phyloP scores from a whole-genome alignment of 2,329 filamentous ascomycete genomes.

The Verticillium isaacii region DNA sequence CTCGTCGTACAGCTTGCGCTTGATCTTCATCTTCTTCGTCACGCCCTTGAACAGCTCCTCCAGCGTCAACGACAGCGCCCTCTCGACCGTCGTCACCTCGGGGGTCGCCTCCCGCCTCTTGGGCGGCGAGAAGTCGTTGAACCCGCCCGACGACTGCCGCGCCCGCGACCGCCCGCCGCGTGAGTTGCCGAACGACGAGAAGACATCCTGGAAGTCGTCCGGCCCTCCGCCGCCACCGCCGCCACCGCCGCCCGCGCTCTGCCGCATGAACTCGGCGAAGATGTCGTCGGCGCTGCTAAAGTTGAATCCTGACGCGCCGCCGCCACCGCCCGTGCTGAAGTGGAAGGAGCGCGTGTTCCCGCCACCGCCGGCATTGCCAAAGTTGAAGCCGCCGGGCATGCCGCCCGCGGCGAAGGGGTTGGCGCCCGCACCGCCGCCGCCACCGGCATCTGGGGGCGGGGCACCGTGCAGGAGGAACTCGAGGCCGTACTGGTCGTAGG shows the following conservation, averaged over 20 bases:
- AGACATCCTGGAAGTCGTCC: slow-evolving; percentile 50
- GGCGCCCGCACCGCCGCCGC: slow-evolving; percentile 32
- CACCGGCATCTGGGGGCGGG: slow-evolving; percentile 54
- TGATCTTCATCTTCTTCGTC: slow-evolving; percentile 97
- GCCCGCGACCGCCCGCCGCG: slow-evolving; percentile 37
- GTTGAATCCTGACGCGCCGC: slow-evolving; percentile 62
- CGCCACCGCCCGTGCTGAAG: slow-evolving; percentile 53
- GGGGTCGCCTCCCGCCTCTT: slow-evolving; percentile 54
- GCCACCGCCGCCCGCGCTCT: slow-evolving; percentile 40
- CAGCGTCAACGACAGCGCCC: slow-evolving; percentile 71
- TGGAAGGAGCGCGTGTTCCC: slow-evolving; percentile 55
- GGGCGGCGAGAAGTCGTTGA: slow-evolving; percentile 7
- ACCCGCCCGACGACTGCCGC: slow-evolving; percentile 35
- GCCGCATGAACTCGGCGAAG: slow-evolving; percentile 77
- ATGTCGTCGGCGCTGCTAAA: slow-evolving; percentile 83
- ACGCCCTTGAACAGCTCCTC: slow-evolving; percentile 86
- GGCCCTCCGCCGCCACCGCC: slow-evolving; percentile 29
- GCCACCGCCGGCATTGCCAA: slow-evolving; percentile 38
- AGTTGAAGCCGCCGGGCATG: slow-evolving; percentile 51
- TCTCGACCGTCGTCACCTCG: slow-evolving; percentile 88
- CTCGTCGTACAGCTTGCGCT: slow-evolving; percentile 89
- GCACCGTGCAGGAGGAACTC: slow-evolving; percentile 83
- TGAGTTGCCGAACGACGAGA: slow-evolving; percentile 43
- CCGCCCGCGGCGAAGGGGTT: slow-evolving; percentile 57
- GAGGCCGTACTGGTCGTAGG: slow-evolving; percentile 90